These are phyloP conservation scores for Rhodotorula sp. DNA, from an alignment of 1,284 basidiomycete species.

Conservation along the genomic window DNA sequence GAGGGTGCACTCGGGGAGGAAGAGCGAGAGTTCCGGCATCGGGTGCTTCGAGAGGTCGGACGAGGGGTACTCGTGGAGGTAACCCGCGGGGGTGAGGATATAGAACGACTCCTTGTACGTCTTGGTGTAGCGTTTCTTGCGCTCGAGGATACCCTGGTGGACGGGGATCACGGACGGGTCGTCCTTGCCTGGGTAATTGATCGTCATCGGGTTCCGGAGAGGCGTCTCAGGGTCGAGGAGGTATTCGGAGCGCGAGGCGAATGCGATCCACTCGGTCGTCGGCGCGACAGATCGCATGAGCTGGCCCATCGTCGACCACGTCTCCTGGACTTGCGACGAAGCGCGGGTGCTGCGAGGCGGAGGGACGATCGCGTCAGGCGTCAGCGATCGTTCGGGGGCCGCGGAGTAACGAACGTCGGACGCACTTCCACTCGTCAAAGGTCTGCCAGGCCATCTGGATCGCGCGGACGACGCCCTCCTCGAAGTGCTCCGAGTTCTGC, in stretches of 20 bases:
- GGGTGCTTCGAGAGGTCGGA: constrained; percentile 69
- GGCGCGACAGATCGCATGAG: constrained; percentile 82
- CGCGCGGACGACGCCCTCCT: constrained; percentile 91
- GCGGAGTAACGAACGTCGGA: not conserved
- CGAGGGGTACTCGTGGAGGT: constrained; percentile 66
- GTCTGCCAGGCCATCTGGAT: constrained; percentile 97
- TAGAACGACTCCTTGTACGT: constrained; percentile 82
- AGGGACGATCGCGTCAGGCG: not conserved
- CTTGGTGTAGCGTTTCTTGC: constrained; percentile 96
- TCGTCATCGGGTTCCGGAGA: constrained; percentile 59
- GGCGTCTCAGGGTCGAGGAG: constrained; percentile 96
- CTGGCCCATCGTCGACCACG: constrained; percentile 70
- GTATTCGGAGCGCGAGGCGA: constrained; percentile 90
- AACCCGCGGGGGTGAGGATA: constrained; percentile 91
- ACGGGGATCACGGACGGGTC: constrained; percentile 85
- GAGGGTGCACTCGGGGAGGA: constrained; percentile 92
- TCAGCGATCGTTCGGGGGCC: too few relatives aligned
- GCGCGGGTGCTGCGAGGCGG: constrained; percentile 57
- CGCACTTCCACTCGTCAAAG: constrained; percentile 86
- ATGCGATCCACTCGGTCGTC: constrained; percentile 95
- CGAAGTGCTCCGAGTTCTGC: constrained; percentile 93
- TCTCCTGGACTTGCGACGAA: constrained; percentile 72
- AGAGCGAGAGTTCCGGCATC: constrained; percentile 76
- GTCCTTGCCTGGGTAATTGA: constrained; percentile 89
- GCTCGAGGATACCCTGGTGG: constrained; percentile 86